phyloP scores from a whole-genome alignment of 306 rosid species.

The Cicer judaicum region DNA sequence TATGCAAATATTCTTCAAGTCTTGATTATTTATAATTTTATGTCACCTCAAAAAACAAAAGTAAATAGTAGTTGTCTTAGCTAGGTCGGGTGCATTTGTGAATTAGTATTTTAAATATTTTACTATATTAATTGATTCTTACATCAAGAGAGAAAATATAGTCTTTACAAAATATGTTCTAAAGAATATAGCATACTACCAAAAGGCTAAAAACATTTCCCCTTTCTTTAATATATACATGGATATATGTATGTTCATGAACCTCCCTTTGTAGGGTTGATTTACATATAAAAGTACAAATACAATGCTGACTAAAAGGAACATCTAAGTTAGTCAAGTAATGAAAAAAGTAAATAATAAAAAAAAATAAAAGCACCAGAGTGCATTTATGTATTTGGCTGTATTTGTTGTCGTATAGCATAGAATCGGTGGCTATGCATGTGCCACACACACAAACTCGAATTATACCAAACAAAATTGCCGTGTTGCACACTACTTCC shows the following conservation, averaged over 20 bases:
- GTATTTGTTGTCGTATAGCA: slow-evolving; percentile 47
- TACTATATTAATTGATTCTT: slow-evolving; percentile 17
- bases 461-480: slow-evolving; percentile 53
- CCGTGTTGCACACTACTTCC: slow-evolving; percentile 62
- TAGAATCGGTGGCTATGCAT: slow-evolving; percentile 59
- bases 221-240: neutral
- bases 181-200: slow-evolving; percentile 2
- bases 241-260: neutral
- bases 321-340: slow-evolving; percentile 3
- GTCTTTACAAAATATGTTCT: slow-evolving; percentile 31
- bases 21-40: neutral
- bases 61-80: neutral
- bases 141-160: neutral
- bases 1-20: neutral
- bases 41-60: neutral
- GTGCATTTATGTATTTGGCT: slow-evolving; percentile 64
- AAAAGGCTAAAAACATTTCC: slow-evolving; percentile 35
- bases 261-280: slow-evolving; percentile 30
- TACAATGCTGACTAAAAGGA: slow-evolving; percentile 19
- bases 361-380: slow-evolving; percentile 30
- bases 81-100: neutral
- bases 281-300: slow-evolving; percentile 18
- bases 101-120: slow-evolving; percentile 4
- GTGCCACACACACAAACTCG: slow-evolving; percentile 58
- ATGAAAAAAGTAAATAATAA: neutral